Conservation (phyloP, 306 rosid species). For the Sindora glabra region DNA sequence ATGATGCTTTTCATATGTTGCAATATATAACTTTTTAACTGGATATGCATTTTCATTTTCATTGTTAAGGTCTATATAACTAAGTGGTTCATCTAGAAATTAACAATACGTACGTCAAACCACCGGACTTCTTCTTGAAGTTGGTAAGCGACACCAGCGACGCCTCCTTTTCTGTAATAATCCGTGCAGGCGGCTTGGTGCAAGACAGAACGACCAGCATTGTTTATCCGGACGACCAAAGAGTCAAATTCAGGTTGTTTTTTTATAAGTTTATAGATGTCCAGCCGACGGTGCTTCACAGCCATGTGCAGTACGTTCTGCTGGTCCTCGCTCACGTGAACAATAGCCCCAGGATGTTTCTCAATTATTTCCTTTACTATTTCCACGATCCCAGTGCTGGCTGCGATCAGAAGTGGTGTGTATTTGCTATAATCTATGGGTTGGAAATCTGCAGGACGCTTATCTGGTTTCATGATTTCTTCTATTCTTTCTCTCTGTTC, state of each 20-base stretch:
- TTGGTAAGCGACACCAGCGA: too few species aligned
- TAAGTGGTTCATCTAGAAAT: too few species aligned
- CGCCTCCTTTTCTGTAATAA: too few species aligned
- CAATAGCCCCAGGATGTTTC: neutral
- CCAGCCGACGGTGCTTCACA: neutral
- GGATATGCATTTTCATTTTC: too few species aligned
- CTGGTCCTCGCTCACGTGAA: neutral
- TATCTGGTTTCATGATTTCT: neutral
- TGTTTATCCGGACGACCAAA: neutral
- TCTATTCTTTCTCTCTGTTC: too few species aligned
- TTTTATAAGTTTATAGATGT: neutral
- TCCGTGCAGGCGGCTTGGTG: constrained; percentile 1
- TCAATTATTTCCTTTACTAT: neutral
- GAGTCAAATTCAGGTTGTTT: neutral
- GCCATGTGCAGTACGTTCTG: constrained; percentile 14
- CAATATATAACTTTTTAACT: too few species aligned
- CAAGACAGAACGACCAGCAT: neutral
- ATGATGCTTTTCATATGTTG: too few species aligned
- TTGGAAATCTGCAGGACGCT: too few species aligned
- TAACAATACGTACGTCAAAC: too few species aligned
- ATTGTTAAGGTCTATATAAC: too few species aligned
- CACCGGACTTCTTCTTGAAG: too few species aligned
- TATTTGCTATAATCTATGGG: too few species aligned
- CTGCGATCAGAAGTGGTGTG: constrained; percentile 3
- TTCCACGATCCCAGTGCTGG: neutral